Conservation (phyloP, 129 eudicot species). For the Lonicera japonica region DNA sequence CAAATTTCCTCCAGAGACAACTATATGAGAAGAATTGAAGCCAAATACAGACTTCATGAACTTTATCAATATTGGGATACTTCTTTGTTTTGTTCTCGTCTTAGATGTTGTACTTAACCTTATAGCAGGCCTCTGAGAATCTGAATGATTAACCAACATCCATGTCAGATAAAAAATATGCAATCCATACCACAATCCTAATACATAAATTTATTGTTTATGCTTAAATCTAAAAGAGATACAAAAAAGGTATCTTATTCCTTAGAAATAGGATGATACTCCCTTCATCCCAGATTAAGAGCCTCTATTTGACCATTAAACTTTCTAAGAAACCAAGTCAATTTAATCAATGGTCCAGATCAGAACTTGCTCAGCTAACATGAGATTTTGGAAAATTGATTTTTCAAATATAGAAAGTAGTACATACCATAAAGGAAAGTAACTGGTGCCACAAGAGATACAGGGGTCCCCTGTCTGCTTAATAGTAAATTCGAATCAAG, state of each 20-base stretch:
- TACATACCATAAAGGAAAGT: slow-evolving; percentile 82
- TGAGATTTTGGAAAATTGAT: too few species aligned
- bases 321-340: too few species aligned
- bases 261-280: neutral
- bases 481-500: slow-evolving; percentile 41
- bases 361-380: too few species aligned
- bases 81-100: slow-evolving; percentile 60
- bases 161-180: neutral
- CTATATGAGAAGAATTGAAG: slow-evolving; percentile 68
- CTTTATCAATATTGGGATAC: slow-evolving; percentile 52
- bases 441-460: slow-evolving; percentile 69
- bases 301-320: too few species aligned
- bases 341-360: too few species aligned
- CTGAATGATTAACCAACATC: slow-evolving; percentile 32
- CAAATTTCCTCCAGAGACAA: slow-evolving; percentile 60
- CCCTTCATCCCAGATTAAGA: neutral
- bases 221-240: neutral
- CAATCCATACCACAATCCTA: neutral
- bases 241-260: neutral
- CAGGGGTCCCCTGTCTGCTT: slow-evolving; percentile 74
- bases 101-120: slow-evolving; percentile 66
- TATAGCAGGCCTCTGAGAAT: slow-evolving; percentile 71
- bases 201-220: neutral
- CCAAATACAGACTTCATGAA: slow-evolving; percentile 86
- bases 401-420: neutral